Conservation (phyloP, 2,329 filamentous ascomycete species). For the Microsporum ferrugineum region DNA sequence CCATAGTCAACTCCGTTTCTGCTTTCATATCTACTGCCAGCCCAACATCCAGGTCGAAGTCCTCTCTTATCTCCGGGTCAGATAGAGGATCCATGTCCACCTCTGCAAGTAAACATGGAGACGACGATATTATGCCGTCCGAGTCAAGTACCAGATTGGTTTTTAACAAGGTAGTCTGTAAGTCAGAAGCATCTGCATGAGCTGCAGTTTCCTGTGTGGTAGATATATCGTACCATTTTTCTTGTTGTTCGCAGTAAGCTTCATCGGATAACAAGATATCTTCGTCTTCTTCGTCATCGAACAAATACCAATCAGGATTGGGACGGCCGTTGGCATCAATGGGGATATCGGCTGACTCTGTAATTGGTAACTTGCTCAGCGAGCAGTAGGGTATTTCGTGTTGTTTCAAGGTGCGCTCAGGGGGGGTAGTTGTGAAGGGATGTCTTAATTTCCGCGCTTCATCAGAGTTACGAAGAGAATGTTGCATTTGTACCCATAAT, state of each 20-base stretch:
- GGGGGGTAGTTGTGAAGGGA: neutral
- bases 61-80: neutral
- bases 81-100: neutral
- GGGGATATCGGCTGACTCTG: neutral
- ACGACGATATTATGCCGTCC: neutral
- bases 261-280: slow-evolving; percentile 1
- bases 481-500: slow-evolving; percentile 26
- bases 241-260: neutral
- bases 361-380: neutral
- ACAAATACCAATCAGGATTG: neutral
- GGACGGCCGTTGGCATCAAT: neutral
- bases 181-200: neutral
- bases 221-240: neutral
- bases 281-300: neutral
- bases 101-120: neutral
- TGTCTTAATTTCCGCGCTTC: slow-evolving; percentile 5
- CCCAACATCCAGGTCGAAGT: neutral
- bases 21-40: neutral
- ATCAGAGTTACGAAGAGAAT: slow-evolving; percentile 16
- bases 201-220: neutral
- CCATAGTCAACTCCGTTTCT: neutral
- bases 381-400: neutral
- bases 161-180: too few species aligned
- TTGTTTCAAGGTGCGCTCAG: neutral
- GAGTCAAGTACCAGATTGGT: neutral